A percentile compares a stretch with the other conserved stretches of the same genome.
phyloP scores from a whole-genome alignment of 75 land plant species.

The Pinus albicaulis region DNA sequence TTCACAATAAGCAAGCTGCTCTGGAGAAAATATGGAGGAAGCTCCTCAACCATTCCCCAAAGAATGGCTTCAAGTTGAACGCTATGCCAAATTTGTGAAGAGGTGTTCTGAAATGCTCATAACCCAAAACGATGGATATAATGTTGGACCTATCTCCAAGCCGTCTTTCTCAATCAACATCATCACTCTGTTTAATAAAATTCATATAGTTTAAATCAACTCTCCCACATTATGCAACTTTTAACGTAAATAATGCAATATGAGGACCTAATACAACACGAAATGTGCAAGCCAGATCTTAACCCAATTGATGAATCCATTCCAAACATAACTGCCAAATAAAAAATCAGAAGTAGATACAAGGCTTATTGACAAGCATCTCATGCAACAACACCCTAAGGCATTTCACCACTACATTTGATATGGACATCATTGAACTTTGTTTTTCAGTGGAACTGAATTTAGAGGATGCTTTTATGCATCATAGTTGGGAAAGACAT shows the following conservation, averaged over 20 bases:
- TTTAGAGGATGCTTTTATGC: too few relatives aligned
- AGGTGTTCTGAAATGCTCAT: slow-evolving; percentile 56
- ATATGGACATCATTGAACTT: too few relatives aligned
- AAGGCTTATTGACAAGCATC: too few relatives aligned
- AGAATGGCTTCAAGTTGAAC: slow-evolving; percentile 85
- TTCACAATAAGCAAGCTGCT: slow-evolving; percentile 3
- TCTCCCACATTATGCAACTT: slow-evolving; percentile 83
- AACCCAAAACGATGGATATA: slow-evolving; percentile 33
- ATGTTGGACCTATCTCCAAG: slow-evolving; percentile 59
- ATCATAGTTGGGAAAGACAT: too few relatives aligned
- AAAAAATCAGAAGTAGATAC: too few relatives aligned
- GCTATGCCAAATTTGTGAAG: slow-evolving; percentile 64
- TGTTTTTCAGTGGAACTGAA: too few relatives aligned
- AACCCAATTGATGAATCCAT: too few relatives aligned
- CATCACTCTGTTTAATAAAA: slow-evolving; percentile 61
- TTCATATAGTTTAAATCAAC: slow-evolving; percentile 91
- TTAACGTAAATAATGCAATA: slow-evolving; percentile 76
- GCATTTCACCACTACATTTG: too few relatives aligned
- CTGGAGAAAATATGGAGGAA: slow-evolving; percentile 96
- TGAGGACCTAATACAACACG: slow-evolving; percentile 96
- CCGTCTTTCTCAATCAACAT: slow-evolving; percentile 84
- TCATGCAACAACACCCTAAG: too few relatives aligned
- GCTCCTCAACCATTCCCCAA: slow-evolving; percentile 98
- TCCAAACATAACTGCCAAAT: too few relatives aligned
- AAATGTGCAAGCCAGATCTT: slow-evolving; percentile 96